A percentile compares a stretch with the other conserved stretches of the same genome.
phyloP scores from a whole-genome alignment of 2,329 filamentous ascomycete genomes.

The Fusarium redolens region DNA sequence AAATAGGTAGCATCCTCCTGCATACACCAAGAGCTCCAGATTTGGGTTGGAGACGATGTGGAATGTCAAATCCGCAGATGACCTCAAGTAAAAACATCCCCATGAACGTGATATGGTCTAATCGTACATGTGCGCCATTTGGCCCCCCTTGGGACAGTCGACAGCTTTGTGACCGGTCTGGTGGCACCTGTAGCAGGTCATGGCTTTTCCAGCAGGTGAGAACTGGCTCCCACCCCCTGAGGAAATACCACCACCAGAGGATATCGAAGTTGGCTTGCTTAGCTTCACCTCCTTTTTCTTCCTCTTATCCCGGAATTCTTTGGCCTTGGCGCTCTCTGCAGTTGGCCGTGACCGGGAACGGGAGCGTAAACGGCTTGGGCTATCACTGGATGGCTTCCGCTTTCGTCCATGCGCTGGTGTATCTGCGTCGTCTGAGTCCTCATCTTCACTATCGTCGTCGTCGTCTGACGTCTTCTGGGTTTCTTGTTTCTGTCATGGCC shows the following conservation, averaged over 20 bases:
- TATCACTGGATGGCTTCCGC: constrained; percentile 43
- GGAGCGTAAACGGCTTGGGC: constrained; percentile 48
- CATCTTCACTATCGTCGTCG: constrained; percentile 44
- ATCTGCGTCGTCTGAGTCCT: constrained; percentile 43
- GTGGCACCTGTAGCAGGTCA: constrained; percentile 70
- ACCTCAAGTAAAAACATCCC: background rate
- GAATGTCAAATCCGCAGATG: background rate
- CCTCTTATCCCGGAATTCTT: constrained; percentile 67
- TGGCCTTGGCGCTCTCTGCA: constrained; percentile 48
- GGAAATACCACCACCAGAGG: constrained; percentile 60
- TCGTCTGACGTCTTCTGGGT: constrained; percentile 25
- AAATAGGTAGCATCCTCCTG: background rate
- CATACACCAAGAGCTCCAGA: background rate
- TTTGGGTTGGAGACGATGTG: background rate
- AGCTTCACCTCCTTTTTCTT: constrained; percentile 75
- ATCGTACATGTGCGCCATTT: background rate
- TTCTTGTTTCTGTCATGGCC: constrained; percentile 30
- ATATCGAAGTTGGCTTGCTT: constrained; percentile 70
- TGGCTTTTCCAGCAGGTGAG: constrained; percentile 38
- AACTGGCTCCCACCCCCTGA: constrained; percentile 44
- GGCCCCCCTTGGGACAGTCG: constrained; percentile 61
- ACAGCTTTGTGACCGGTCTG: constrained; percentile 68
- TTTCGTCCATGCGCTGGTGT: constrained; percentile 43
- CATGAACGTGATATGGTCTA: background rate
- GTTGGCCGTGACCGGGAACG: constrained; percentile 46